Percentiles rank a stretch among this genome's conserved stretches.
Conservation (phyloP, 345 rosid species). For the Adansonia digitata region DNA sequence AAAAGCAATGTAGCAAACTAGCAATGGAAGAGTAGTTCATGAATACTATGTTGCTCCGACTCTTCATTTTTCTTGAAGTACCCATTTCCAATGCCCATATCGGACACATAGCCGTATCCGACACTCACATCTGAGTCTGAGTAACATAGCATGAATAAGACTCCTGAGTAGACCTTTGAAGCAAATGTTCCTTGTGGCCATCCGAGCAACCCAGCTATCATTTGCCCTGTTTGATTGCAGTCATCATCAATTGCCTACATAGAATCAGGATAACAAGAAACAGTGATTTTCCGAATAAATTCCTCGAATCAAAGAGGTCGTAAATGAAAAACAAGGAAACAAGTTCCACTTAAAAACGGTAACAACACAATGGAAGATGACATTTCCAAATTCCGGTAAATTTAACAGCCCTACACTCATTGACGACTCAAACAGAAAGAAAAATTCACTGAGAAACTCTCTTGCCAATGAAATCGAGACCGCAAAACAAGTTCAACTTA, state of each 20-base stretch:
- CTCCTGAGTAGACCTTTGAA: slow-evolving; percentile 95
- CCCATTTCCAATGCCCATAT: no score
- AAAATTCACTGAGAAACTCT: neutral
- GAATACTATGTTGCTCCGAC: no score
- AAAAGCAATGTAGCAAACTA: neutral
- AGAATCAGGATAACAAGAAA: slow-evolving; percentile 15
- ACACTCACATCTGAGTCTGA: no score
- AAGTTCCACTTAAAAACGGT: neutral
- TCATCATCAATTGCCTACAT: slow-evolving; percentile 96
- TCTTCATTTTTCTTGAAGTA: no score
- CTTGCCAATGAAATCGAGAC: neutral
- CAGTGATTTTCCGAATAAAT: neutral
- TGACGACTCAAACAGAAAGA: neutral
- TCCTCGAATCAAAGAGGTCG: neutral
- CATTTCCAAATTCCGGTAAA: neutral
- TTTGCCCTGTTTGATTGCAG: slow-evolving; percentile 96
- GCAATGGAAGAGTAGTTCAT: slow-evolving; percentile 5
- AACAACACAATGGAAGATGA: neutral
- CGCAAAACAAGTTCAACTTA: neutral
- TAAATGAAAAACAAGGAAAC: neutral
- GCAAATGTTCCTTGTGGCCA: slow-evolving; percentile 99
- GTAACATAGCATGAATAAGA: no score
- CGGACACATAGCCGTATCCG: no score
- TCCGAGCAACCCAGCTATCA: slow-evolving; percentile 87
- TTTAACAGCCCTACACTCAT: neutral